Base-by-base conservation (phyloP, 768 basidiomycete species). In the Amanita pseudoporphyria region DNA sequence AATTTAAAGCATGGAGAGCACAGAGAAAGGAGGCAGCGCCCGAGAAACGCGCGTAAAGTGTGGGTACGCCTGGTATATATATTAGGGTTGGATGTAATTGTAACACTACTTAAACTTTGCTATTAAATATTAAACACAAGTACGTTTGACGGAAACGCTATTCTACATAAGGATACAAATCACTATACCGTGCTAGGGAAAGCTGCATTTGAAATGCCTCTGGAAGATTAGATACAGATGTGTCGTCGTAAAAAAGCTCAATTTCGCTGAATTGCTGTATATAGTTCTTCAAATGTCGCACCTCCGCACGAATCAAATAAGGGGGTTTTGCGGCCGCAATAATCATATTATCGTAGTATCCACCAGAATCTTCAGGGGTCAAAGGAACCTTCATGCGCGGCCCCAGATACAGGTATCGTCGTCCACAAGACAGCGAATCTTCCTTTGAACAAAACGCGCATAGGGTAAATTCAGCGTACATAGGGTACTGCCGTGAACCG, bases 1-100 rank as follows among this genome's bases (percentile, higher is more conserved):
- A 95, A 63, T 45, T 87, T n/a, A 59, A 71, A 35, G 77, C 75
- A 0, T 90, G 86, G 85, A 70, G 69, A 49, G 62, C 58, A 50
- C 26, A 28, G 26, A 28, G 63, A 72, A 49, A 60, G 62, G 31
- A 64, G 57, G 3, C n/a, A 4, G 38, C 16, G 38, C 19, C 38
- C 43, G 47, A 32, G 21, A 47, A 39, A 28, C 26, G 38, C n/a
- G 12, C n/a, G 19, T 39, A 19, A 39, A 6, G 36, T 37, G 26
- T 28, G 26, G 4, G 26, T 28, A 28, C 26, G 4, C 26, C 7
- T 28, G 7, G 26, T 28, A 6, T 37, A 16, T 18, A 16, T 37
- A 16, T 37, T 28, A 28, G 26, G 7, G 26, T 28, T 28, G 26
- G 26, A 28, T 7, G 7, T 7, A 28, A 28, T 7, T 7, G 26